Percentiles rank a stretch among this genome's conserved stretches.
Conservation (phyloP, 345 rosid genomes). For the Eucalyptus grandis region DNA sequence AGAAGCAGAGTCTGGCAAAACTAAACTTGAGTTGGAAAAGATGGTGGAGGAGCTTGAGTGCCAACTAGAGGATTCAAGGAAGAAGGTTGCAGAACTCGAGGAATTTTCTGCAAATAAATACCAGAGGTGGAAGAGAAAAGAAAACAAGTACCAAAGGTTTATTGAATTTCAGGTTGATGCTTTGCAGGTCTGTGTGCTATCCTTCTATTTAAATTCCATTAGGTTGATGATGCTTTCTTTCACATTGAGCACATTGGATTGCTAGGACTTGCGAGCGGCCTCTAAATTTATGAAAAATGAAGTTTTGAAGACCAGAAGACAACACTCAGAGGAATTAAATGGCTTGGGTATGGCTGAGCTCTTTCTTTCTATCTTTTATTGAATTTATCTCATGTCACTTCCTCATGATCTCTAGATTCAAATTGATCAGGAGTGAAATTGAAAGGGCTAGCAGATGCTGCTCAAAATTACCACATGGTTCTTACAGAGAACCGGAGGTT, state of each 20-base stretch:
- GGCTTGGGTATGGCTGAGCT: constrained; percentile 41
- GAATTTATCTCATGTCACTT: not conserved
- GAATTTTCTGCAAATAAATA: constrained; percentile 51
- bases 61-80: constrained; percentile 33
- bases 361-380: not conserved
- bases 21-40: constrained; percentile 36
- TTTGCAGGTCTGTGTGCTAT: constrained; percentile 42
- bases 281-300: constrained; percentile 58
- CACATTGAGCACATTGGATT: not conserved
- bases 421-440: constrained; percentile 52
- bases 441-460: constrained; percentile 73
- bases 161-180: constrained; percentile 42
- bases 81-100: constrained; percentile 68
- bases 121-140: constrained; percentile 66
- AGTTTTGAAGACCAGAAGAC: constrained; percentile 43
- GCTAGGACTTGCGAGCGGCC: constrained; percentile 57
- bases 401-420: not conserved
- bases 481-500: constrained; percentile 80
- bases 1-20: constrained; percentile 39
- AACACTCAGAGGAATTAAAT: constrained; percentile 48
- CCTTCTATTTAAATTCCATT: not conserved
- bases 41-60: constrained; percentile 53
- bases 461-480: constrained; percentile 66
- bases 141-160: constrained; percentile 37
- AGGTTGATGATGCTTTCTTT: not conserved